phyloP scores from a whole-genome alignment of 345 rosid genomes.

The Acer negundo region DNA sequence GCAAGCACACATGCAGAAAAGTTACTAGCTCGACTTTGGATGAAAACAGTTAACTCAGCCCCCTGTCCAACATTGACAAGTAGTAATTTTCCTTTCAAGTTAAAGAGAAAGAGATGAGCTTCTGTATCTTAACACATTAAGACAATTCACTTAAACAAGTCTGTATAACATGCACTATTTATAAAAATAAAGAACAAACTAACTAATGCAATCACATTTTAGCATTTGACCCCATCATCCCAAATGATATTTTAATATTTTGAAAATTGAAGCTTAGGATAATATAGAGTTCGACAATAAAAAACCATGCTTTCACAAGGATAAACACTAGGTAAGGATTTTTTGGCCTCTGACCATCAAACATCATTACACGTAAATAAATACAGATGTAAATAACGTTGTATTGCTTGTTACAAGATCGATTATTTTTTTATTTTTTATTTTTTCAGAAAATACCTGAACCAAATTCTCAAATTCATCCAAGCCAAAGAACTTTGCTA shows the following conservation, averaged over 20 bases:
- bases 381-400: background rate
- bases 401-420: background rate
- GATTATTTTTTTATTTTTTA: background rate
- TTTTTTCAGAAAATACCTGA: conserved; percentile 44
- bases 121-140: background rate
- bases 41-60: too few relatives aligned
- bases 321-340: background rate
- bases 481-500: conserved; percentile 66
- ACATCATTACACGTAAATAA: background rate
- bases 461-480: conserved; percentile 57
- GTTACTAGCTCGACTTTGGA: too few relatives aligned
- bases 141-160: background rate
- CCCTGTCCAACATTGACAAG: too few relatives aligned
- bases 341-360: background rate
- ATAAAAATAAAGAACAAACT: background rate
- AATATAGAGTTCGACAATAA: background rate
- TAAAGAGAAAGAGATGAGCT: background rate
- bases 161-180: background rate
- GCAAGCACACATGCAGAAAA: background rate
- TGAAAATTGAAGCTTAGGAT: background rate
- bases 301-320: background rate
- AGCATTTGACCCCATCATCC: background rate
- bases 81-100: background rate
- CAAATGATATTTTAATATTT: background rate
- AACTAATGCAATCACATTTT: background rate